Evolutionary conservation across 768 basidiomycete genomes (phyloP), one percentile per base, ranked within the genome.

Genomic region (Sarcodon aspratus): DNA sequence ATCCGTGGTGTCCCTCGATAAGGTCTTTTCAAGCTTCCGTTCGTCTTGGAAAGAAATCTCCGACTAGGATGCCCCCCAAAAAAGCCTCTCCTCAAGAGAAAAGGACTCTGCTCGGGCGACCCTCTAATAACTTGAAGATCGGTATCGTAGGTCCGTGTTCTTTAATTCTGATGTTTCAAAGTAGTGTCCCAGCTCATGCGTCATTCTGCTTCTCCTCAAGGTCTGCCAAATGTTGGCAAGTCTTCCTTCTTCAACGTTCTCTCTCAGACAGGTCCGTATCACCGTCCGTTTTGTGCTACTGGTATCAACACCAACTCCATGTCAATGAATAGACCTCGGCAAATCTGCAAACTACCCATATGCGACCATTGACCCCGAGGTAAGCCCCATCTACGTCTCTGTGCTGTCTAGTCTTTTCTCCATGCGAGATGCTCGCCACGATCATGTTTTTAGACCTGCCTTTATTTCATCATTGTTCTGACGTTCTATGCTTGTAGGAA

Each of bases 331-430:
- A 85, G 89, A 92, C 67, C 77, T 95, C 7, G 91, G 88, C 54
- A 92, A 93, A 66, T 86, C 92, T 35, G 92, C 92, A 64, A 99
- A 99, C 73, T 99, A 94, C 64, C 96, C 96, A 18, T 99, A 98
- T 55, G 86, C 85, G 3, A 85, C 85, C 45, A 93, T 94, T 66
- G 87, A 93, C 64, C 91, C 91, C 15, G 91, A 95, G 67, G 72
- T 69, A 46, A 35, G 55, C 48, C 44, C 34, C 27, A 36, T 34
- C 27, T 33, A 48, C 18, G 7, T n/a, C 13, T 36, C 18, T 27
- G 6, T 15, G 10, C 40, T 15, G 18, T 18, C 38, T 35, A 21
- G n/a, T n/a, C n/a, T 34, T 40, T 9, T 27, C 21, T 27, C 21
- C 21, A 27, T 27, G 21, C 21, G 21, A 27, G 5, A 27, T 3